These are phyloP conservation scores for Yamadazyma mexicana DNA, from an alignment of 1,139 yeast genomes.

Conservation along the genomic window DNA sequence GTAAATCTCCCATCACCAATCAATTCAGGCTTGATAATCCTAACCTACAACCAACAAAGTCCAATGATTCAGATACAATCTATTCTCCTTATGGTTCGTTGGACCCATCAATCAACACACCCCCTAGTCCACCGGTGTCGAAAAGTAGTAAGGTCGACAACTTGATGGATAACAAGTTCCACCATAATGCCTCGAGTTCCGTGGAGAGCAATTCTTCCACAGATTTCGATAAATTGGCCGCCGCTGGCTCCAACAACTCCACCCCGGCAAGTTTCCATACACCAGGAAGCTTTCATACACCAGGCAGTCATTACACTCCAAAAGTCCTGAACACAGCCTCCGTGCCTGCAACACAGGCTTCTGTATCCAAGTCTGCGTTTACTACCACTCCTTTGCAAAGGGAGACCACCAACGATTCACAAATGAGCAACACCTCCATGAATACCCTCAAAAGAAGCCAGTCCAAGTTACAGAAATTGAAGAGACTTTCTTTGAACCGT, in stretches of 20 bases:
- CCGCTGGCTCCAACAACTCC: neutral
- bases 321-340: neutral
- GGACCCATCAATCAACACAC: slow-evolving; percentile 14
- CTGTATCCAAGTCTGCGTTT: slow-evolving; percentile 4
- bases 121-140: slow-evolving; percentile 11
- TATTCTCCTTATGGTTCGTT: slow-evolving; percentile 13
- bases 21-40: slow-evolving; percentile 27
- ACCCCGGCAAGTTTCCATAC: neutral
- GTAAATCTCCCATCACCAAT: slow-evolving; percentile 23
- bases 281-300: neutral
- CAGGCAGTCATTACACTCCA: neutral
- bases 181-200: slow-evolving; percentile 7
- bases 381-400: slow-evolving; percentile 14
- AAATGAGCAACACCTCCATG: neutral
- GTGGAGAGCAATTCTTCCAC: slow-evolving; percentile 5
- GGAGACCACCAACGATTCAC: slow-evolving; percentile 4
- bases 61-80: slow-evolving; percentile 10
- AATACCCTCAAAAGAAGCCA: slow-evolving; percentile 6
- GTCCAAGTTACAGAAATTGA: slow-evolving; percentile 9
- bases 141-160: slow-evolving; percentile 2
- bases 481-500: slow-evolving; percentile 16
- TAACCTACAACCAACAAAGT: slow-evolving; percentile 23
- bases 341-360: neutral
- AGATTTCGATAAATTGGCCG: neutral
- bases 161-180: slow-evolving; percentile 2